A percentile compares a stretch with the other conserved stretches of the same genome.
These are phyloP conservation scores for Cucumis hystrix DNA, from an alignment of 306 rosid genomes.

Conservation along the genomic window DNA sequence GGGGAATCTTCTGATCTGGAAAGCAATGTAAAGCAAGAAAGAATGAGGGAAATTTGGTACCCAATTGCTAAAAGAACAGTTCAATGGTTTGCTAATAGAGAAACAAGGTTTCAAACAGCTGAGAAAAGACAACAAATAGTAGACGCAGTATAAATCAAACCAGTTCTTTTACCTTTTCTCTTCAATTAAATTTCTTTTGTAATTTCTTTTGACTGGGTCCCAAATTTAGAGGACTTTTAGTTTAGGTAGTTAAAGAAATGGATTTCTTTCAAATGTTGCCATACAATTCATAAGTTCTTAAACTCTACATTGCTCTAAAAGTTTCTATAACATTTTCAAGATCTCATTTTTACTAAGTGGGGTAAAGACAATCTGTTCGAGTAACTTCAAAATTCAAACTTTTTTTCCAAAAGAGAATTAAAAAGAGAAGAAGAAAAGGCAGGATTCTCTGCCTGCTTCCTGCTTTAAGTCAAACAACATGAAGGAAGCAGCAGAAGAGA, in stretches of 20 bases:
- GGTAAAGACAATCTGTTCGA: background rate
- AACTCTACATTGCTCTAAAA: background rate
- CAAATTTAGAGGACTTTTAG: background rate
- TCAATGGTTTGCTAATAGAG: constrained; percentile 87
- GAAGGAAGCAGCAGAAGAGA: background rate
- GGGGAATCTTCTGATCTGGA: constrained; percentile 26
- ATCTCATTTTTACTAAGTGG: background rate
- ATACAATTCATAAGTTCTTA: background rate
- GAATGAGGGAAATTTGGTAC: constrained; percentile 57
- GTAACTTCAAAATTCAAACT: background rate
- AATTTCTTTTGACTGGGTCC: background rate
- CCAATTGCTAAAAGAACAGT: constrained; percentile 85
- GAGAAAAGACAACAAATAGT: constrained; percentile 17
- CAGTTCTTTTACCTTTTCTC: background rate
- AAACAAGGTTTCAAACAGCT: constrained; percentile 39
- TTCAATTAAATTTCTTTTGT: background rate
- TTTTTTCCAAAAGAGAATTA: background rate
- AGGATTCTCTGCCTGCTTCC: background rate
- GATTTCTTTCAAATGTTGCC: background rate
- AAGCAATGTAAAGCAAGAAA: constrained; percentile 46
- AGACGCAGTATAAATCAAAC: constrained; percentile 29
- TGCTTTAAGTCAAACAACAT: background rate
- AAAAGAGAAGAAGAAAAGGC: background rate
- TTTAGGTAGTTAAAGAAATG: background rate
- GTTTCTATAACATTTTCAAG: background rate